These are phyloP conservation scores for Amanita polypyramis DNA, from an alignment of 768 basidiomycete species.

Conservation along the genomic window DNA sequence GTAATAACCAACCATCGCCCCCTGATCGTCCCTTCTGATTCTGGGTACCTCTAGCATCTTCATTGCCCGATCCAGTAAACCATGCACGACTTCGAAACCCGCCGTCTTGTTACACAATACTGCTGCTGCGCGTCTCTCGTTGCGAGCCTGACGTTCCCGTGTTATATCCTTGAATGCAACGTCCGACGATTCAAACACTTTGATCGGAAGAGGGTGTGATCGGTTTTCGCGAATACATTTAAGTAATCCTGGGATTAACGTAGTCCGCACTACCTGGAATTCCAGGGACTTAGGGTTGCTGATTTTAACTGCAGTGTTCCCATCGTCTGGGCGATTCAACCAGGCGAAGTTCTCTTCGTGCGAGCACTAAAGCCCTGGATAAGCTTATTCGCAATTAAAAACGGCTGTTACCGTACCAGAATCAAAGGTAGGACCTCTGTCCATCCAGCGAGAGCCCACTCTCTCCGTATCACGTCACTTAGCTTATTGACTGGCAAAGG, in stretches of 20 bases:
- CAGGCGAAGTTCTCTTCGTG: conserved; percentile 97
- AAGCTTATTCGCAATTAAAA: neutral
- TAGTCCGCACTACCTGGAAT: conserved; percentile 96
- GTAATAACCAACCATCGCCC: conserved; percentile 76
- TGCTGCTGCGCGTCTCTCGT: conserved; percentile 80
- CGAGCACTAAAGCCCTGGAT: conserved; percentile 58
- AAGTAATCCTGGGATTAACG: conserved; percentile 88
- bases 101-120: conserved; percentile 97
- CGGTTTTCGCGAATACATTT: conserved; percentile 97
- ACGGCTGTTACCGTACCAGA: conserved; percentile 42
- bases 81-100: conserved; percentile 95
- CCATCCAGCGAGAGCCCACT: conserved; percentile 96
- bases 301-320: conserved; percentile 75
- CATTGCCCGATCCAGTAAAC: conserved; percentile 91
- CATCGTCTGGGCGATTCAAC: conserved; percentile 81
- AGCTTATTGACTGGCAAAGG: conserved; percentile 84
- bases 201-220: conserved; percentile 84
- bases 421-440: conserved; percentile 91
- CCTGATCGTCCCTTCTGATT: conserved; percentile 45
- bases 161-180: conserved; percentile 79
- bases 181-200: conserved; percentile 90
- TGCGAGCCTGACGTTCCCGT: conserved; percentile 77
- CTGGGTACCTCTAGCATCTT: conserved; percentile 88
- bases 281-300: conserved; percentile 97
- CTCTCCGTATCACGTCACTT: conserved; percentile 75